Evolutionary conservation across 371 early-diverging fungal species (phyloP).

Genomic region (Apophysomyces variabilis): DNA sequence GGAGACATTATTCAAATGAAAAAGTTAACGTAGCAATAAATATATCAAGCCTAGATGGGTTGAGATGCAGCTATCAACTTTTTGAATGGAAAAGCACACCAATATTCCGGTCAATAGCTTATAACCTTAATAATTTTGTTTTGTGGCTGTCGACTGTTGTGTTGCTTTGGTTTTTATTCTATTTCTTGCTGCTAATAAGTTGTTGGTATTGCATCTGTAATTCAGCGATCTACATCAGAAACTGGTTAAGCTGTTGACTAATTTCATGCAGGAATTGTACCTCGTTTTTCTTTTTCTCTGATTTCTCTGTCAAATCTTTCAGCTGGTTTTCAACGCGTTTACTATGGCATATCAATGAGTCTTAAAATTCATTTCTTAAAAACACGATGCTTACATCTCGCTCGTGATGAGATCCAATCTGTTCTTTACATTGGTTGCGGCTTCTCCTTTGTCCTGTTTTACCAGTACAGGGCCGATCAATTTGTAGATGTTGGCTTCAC

Average conservation of each 20-base stretch:
- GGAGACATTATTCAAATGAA: neutral
- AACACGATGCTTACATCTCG: constrained; percentile 76
- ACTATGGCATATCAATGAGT: constrained; percentile 41
- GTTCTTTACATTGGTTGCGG: constrained; percentile 88
- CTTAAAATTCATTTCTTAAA: neutral
- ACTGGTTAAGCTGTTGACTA: neutral
- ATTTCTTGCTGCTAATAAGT: neutral
- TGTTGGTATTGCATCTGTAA: constrained; percentile 31
- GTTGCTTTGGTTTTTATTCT: neutral
- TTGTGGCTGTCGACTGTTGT: too few relatives aligned
- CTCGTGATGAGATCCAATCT: constrained; percentile 88
- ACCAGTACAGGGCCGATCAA: constrained; percentile 95
- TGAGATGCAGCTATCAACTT: too few relatives aligned
- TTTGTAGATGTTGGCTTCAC: constrained; percentile 89
- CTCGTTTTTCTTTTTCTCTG: constrained; percentile 30
- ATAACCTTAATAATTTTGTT: too few relatives aligned
- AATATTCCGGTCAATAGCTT: too few relatives aligned
- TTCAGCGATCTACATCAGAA: constrained; percentile 19
- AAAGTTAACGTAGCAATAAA: too few relatives aligned
- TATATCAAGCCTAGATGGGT: too few relatives aligned
- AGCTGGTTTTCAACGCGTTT: constrained; percentile 84
- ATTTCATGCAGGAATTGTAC: constrained; percentile 4
- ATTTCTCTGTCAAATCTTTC: constrained; percentile 34
- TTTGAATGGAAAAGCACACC: too few relatives aligned
- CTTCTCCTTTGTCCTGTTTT: constrained; percentile 90